phyloP scores from a whole-genome alignment of 1,284 basidiomycete species.

The Boletus sp. region DNA sequence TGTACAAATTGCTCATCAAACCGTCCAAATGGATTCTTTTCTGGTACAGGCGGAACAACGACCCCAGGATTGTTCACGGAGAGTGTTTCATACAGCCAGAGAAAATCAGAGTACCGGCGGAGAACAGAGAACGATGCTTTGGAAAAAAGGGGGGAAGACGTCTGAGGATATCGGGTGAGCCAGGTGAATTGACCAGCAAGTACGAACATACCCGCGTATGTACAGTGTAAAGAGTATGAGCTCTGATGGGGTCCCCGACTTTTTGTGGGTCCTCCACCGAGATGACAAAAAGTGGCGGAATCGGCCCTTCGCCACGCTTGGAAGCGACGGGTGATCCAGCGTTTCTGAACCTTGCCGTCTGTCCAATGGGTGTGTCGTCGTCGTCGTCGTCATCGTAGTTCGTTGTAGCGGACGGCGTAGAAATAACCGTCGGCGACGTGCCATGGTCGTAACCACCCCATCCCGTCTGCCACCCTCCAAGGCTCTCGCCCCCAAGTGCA shows the following conservation, averaged over 20 bases:
- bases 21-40: conserved; percentile 91
- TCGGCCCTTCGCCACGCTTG: conserved; percentile 43
- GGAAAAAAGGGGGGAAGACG: conserved; percentile 80
- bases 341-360: conserved; percentile 48
- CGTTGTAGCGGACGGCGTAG: conserved; percentile 19
- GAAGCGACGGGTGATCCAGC: conserved; percentile 30
- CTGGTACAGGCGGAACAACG: conserved; percentile 94
- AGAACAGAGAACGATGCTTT: conserved; percentile 89
- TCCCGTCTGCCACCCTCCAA: conserved; percentile 59
- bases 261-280: conserved; percentile 93
- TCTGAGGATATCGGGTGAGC: conserved; percentile 48
- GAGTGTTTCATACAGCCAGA: conserved; percentile 94
- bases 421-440: conserved; percentile 12
- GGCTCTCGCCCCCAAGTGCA: conserved; percentile 62
- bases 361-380: conserved; percentile 72
- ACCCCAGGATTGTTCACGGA: conserved; percentile 95
- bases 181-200: neutral
- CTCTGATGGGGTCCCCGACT: conserved; percentile 89
- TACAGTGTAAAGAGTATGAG: conserved; percentile 95
- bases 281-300: conserved; percentile 74
- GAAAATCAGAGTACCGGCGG: conserved; percentile 94
- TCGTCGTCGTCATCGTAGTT: conserved; percentile 58
- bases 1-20: conserved; percentile 91
- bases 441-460: conserved; percentile 41
- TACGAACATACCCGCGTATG: conserved; percentile 70